Evolutionary conservation across 1,139 yeast species (phyloP), one percentile per base, ranked within the genome.

Genomic region (Pichia sp.): DNA sequence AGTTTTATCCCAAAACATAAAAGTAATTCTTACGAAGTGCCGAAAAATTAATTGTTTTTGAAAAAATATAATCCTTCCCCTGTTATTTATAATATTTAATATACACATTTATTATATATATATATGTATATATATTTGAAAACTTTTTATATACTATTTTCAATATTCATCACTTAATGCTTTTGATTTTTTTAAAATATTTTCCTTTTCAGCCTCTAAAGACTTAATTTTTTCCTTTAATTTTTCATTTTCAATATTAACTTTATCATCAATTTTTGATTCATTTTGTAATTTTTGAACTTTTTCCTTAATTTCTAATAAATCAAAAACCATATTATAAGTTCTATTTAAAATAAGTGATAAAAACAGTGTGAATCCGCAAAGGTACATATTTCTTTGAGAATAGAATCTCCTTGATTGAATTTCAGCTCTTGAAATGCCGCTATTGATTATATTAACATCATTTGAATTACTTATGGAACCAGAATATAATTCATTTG

Each of bases 301-400:
- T 51, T 74, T 75, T 57, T 76, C 81, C 63, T 77, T 77, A 39
- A 79, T 70, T 36, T 65, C 63, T 52, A 87, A 68, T 65, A 87
- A 73, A 58, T 86, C 95, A 44, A 80, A 80, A 30, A 87, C 96
- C 61, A 90, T 72, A 4, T 79, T 71, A 62, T 85, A 87, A n/a
- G 96, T 89, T 67, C 97, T 78, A 58, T 83, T 81, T 56, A 90
- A 78, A 48, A 89, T 83, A 59, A 89, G 73, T 2, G 96, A 86
- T 61, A 92, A 71, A 64, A 94, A 94, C 64, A 94, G 74, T 3
- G 97, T 89, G 67, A 90, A 89, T 2, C 99, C 99, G 58, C 97
- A 87, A 49, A 94, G 75, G 60, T 94, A 94, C 85, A 90, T 82
- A 71, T 94, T 94, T 69, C 99, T 80, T 70, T 94, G 98, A 23